These are phyloP conservation scores for Penicillium pulvis DNA, from an alignment of 495 filamentous ascomycete species.

Conservation along the genomic window DNA sequence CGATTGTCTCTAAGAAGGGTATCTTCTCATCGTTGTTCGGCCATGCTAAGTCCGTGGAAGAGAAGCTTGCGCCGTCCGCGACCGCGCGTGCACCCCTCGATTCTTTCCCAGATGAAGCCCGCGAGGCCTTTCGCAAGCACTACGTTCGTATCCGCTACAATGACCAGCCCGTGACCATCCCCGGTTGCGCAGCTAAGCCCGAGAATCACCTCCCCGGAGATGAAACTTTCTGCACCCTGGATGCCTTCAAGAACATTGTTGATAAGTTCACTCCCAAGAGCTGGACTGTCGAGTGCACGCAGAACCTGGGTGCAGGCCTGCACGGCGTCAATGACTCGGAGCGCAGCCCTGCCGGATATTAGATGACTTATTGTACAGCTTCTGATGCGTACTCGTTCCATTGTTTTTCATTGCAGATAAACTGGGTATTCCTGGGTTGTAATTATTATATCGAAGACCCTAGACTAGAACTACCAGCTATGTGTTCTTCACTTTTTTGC, in stretches of 20 bases:
- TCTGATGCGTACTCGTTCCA: background rate
- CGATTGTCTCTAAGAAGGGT: constrained; percentile 24
- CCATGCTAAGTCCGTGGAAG: constrained; percentile 22
- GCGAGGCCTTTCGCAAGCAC: constrained; percentile 62
- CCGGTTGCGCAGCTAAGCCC: constrained; percentile 68
- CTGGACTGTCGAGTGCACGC: constrained; percentile 75
- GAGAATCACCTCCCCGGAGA: constrained; percentile 90
- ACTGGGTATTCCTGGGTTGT: constrained; percentile 13
- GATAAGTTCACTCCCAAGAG: constrained; percentile 83
- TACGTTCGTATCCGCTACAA: constrained; percentile 97
- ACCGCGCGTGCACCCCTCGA: constrained; percentile 38
- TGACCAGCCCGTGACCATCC: constrained; percentile 75
- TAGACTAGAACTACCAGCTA: constrained; percentile 7
- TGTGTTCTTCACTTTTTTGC: constrained; percentile 19
- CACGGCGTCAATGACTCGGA: constrained; percentile 40
- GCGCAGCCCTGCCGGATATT: constrained; percentile 40
- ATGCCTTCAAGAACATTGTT: constrained; percentile 87
- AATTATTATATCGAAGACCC: constrained; percentile 11
- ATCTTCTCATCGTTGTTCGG: constrained; percentile 38
- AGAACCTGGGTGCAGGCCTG: constrained; percentile 58
- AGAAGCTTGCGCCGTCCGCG: constrained; percentile 27
- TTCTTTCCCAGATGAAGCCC: constrained; percentile 34
- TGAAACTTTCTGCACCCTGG: constrained; percentile 87
- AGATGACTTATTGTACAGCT: constrained; percentile 20
- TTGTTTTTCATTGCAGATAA: constrained; percentile 13